Percentiles rank a stretch among this genome's conserved stretches.
Evolutionary conservation across 176 grass and related monocot genomes (phyloP).

Genomic region (Secale cereale): DNA sequence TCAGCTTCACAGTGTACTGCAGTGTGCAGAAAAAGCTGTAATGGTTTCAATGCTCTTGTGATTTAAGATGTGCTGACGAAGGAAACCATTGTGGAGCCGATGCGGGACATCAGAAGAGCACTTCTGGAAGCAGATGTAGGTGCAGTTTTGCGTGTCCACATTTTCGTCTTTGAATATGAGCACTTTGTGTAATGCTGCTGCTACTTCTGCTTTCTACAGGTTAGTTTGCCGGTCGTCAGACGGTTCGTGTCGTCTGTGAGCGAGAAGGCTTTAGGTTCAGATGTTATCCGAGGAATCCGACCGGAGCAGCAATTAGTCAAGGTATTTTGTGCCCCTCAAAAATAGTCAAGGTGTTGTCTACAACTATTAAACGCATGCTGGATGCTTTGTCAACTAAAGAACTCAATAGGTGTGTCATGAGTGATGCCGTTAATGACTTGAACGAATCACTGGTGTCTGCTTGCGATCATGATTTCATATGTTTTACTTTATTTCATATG

Average conservation of each 20-base stretch:
- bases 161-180: not conserved
- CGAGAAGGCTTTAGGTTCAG: constrained; percentile 67
- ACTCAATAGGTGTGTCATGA: constrained; percentile 39
- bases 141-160: not conserved
- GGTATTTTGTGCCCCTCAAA: constrained; percentile 30
- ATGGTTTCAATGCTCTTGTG: constrained; percentile 5
- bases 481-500: not conserved
- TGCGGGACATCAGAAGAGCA: constrained; percentile 89
- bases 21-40: not conserved
- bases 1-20: not conserved
- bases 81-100: constrained; percentile 80
- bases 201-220: constrained; percentile 48
- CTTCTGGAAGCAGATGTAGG: constrained; percentile 92
- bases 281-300: constrained; percentile 70
- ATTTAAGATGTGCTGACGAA: constrained; percentile 73
- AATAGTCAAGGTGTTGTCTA: not conserved
- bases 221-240: constrained; percentile 86
- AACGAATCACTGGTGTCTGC: not conserved
- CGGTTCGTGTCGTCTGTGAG: constrained; percentile 75
- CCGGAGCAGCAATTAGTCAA: constrained; percentile 96
- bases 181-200: not conserved
- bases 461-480: not conserved
- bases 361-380: not conserved
- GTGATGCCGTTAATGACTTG: not conserved
- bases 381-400: not conserved